Base-by-base conservation (phyloP, 805 yeast genomes). In the Cyberlindnera mycetangii region DNA sequence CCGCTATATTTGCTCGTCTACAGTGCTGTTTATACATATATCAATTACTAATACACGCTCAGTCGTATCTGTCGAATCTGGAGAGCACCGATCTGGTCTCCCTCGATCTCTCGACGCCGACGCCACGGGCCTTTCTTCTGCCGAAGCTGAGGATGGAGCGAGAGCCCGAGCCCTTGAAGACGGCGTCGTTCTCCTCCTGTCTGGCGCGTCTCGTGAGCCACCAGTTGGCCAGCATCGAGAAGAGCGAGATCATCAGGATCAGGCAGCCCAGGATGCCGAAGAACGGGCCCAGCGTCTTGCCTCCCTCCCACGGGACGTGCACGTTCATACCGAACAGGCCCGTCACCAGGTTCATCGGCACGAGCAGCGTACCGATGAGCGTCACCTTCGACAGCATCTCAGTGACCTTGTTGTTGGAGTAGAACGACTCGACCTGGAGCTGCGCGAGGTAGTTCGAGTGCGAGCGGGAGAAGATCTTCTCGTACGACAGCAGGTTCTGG, bases 281-380 rank as follows among this genome's bases (percentile, higher is more conserved):
- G 60, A 78, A 88, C 88, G 93, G 85, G 3, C 70, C 76, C 32
- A 74, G 64, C 35, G 66, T 68, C 2, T 49, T 55, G 2, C 52
- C 72, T 12, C 54, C 68, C 48, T 75, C 66, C 22, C 97, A 97
- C 0, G 97, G 97, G 22, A 92, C 85, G 11, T 56, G 65, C 16
- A 92, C 98, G 65, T 92, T 92, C 99, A 92, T 92, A 58, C 97
- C 97, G 66, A 92, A 92, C 51, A 90, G 60, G 62, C 97, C 96
- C 2, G 97, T 89, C 36, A 92, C 75, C 46, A 92, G 70, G 62
- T 92, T 92, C 72, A 92, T 74, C 14, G 98, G 98, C 50, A 92
- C 85, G 24, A 92, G 70, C 57, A 92, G 73, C 0, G 97, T 89
- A 75, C 97, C 98, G 28, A 92, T 70, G 48, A 92, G 58, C 0